These are phyloP conservation scores for Xylaria sp. DNA, from an alignment of 2,329 filamentous ascomycete species.

Conservation along the genomic window DNA sequence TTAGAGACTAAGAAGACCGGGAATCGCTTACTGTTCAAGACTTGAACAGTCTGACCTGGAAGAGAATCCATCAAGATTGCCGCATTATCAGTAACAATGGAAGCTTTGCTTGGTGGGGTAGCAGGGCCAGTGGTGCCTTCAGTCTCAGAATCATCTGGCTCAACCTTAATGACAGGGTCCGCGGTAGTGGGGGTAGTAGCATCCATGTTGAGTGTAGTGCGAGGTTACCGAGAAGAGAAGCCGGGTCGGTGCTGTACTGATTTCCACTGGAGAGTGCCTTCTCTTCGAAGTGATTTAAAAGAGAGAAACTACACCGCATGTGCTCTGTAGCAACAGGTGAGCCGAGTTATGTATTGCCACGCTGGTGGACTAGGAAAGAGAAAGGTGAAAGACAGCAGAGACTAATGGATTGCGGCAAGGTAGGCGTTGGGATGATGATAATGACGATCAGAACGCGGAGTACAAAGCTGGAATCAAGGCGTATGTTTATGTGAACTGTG, in stretches of 20 bases:
- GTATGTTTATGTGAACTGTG: not conserved
- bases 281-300: not conserved
- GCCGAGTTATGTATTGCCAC: too few relatives aligned
- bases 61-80: not conserved
- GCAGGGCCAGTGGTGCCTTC: not conserved
- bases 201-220: not conserved
- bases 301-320: too few relatives aligned
- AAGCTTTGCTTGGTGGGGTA: not conserved
- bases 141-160: not conserved
- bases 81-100: not conserved
- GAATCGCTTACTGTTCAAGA: constrained; percentile 25
- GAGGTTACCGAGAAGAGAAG: not conserved
- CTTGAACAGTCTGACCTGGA: constrained; percentile 9
- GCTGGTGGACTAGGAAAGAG: too few relatives aligned
- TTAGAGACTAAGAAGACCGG: not conserved
- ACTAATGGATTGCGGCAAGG: not conserved
- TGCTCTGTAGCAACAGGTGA: too few relatives aligned
- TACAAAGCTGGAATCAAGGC: not conserved
- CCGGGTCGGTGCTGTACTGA: too few relatives aligned
- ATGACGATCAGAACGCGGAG: not conserved
- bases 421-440: not conserved
- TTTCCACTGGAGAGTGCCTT: not conserved
- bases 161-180: not conserved
- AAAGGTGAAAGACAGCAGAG: not conserved
- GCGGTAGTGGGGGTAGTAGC: not conserved